Evolutionary conservation across 768 basidiomycete genomes (phyloP), one percentile per base, ranked within the genome.

Genomic region (Boletus vinaceobasis): DNA sequence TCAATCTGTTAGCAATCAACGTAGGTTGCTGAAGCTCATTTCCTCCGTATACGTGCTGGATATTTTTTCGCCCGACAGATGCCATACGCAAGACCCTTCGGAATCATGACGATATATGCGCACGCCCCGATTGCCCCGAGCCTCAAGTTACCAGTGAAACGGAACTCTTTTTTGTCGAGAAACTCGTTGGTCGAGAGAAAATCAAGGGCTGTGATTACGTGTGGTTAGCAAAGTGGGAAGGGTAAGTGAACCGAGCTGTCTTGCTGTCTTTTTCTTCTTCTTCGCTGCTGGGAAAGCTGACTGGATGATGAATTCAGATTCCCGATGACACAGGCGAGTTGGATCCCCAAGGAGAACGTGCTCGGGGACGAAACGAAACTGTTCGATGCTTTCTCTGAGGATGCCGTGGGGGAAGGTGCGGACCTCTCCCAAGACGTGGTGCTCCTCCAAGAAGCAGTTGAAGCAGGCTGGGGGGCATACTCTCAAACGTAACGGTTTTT

Each of bases 191-290:
- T 26, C 63, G 69, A 40, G 61, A 64, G 27, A 54, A 42, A 11
- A 15, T 46, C 3, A 59, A 65, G 2, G 51, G 53, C 7, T 58
- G 55, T 26, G 15, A 53, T 1, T 65, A 55, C 38, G 5, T 58
- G 43, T 72, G 67, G 67, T 48, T 72, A 32, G 70, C 67, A 15
- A 71, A 71, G 44, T 71, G 70, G 70, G 71, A 71, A 0, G 71
- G 71, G 71, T 72, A 21, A 48, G 61, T 2, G 6, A 14, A 31
- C n/a, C 4, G 15, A 17, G 9, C 38, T 7, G 17, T 43, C 27
- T 29, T 29, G 4, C 27, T 29, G 1, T 6, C n/a, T 15, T 4
- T 9, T 10, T 31, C 55, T 38, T 23, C 13, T 19, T 29, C 1
- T 27, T 15, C n/a, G 14, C n/a, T 36, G 27, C 5, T 21, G 15